Percentiles rank a stretch among this genome's conserved stretches.
Evolutionary conservation across 768 basidiomycete genomes (phyloP).

Genomic region (Neoboletus magnificus): DNA sequence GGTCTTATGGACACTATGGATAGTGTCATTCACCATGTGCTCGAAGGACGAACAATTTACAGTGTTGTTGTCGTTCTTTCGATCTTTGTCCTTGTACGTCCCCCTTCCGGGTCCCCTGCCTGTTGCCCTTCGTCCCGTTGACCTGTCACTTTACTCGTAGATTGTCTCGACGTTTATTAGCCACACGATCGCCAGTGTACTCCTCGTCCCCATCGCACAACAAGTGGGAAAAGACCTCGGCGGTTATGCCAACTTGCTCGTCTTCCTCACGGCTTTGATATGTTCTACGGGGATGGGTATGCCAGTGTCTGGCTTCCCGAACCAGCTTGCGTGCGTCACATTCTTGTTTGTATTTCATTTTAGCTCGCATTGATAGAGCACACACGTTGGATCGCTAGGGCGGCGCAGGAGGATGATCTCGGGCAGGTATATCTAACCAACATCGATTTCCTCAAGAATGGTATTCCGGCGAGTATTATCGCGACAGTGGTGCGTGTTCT

Average conservation of each 20-base stretch:
- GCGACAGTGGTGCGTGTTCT: constrained; percentile 60
- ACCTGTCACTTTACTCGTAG: constrained; percentile 33
- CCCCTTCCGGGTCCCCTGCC: neutral
- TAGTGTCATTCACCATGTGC: constrained; percentile 50
- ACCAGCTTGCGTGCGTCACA: constrained; percentile 82
- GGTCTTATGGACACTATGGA: constrained; percentile 84
- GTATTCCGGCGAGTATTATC: constrained; percentile 90
- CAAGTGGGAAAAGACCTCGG: constrained; percentile 82
- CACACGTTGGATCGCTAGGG: constrained; percentile 40
- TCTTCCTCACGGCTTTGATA: constrained; percentile 90
- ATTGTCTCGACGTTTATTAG: constrained; percentile 94
- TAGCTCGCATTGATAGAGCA: neutral
- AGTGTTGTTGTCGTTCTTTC: constrained; percentile 70
- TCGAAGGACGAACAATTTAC: constrained; percentile 63
- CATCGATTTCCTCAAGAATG: constrained; percentile 89
- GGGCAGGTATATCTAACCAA: constrained; percentile 84
- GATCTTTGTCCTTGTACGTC: constrained; percentile 60
- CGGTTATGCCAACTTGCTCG: constrained; percentile 74
- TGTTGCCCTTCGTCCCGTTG: neutral
- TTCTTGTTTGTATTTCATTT: neutral
- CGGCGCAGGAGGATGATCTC: constrained; percentile 92
- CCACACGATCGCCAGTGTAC: constrained; percentile 93
- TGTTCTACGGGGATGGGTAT: constrained; percentile 98
- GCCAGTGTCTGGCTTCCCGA: constrained; percentile 98
- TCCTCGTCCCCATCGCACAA: constrained; percentile 95